These are phyloP conservation scores for Meyerozyma athensensis DNA, from an alignment of 1,139 yeast species.

Conservation along the genomic window DNA sequence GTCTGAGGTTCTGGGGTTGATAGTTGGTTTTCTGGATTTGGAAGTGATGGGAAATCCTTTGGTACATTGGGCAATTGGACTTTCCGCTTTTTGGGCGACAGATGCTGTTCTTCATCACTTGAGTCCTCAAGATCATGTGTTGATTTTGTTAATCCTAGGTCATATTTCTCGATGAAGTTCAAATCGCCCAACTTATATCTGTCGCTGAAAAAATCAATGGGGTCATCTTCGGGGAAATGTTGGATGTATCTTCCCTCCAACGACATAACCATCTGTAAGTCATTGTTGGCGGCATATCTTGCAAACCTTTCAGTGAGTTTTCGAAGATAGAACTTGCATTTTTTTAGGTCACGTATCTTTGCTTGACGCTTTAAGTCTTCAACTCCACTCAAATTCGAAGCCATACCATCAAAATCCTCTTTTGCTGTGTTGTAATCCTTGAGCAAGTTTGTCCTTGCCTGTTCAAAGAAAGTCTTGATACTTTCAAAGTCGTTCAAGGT, in stretches of 20 bases:
- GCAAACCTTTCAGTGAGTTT: conserved; percentile 21
- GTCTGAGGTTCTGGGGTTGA: conserved; percentile 10
- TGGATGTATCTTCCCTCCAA: conserved; percentile 65
- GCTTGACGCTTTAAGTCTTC: conserved; percentile 17
- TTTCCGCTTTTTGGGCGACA: conserved; percentile 13
- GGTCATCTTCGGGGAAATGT: conserved; percentile 58
- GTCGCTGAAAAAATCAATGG: conserved; percentile 36
- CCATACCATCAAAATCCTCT: conserved; percentile 9
- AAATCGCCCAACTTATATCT: conserved; percentile 39
- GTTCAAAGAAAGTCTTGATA: conserved; percentile 78
- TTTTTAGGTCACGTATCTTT: conserved; percentile 17
- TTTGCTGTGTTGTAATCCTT: conserved; percentile 29
- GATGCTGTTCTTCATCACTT: conserved; percentile 10
- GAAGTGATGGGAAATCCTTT: neutral
- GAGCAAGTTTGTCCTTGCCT: conserved; percentile 34
- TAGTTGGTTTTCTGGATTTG: conserved; percentile 15
- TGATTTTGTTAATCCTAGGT: conserved; percentile 29
- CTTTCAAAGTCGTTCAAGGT: conserved; percentile 72
- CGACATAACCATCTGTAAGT: conserved; percentile 59
- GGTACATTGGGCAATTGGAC: conserved; percentile 14
- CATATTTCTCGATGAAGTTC: conserved; percentile 43
- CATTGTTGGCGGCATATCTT: conserved; percentile 35
- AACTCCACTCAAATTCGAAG: conserved; percentile 5
- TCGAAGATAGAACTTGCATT: conserved; percentile 22
- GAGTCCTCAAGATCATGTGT: conserved; percentile 8